These are phyloP conservation scores for Scedosporium aurantiacum DNA, from an alignment of 2,329 filamentous ascomycete genomes.

Conservation along the genomic window DNA sequence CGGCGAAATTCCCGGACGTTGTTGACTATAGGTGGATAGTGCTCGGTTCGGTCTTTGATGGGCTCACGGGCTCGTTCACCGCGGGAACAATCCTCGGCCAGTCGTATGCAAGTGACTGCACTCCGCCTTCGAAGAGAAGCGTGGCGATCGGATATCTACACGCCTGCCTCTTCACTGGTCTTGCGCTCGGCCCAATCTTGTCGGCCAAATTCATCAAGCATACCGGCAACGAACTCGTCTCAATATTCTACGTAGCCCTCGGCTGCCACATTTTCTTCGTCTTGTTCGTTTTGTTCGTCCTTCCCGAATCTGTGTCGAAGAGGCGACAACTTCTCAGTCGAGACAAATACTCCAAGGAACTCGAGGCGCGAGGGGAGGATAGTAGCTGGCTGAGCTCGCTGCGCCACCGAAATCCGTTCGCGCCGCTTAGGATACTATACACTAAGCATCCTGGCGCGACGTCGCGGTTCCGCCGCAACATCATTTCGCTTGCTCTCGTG, in stretches of 20 bases:
- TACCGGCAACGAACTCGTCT: constrained; percentile 57
- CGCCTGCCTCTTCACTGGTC: constrained; percentile 77
- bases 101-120: constrained; percentile 85
- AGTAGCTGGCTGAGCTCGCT: constrained; percentile 21
- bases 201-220: constrained; percentile 69
- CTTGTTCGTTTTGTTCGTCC: constrained; percentile 53
- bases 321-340: constrained; percentile 59
- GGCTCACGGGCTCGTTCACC: constrained; percentile 80
- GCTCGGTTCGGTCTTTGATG: constrained; percentile 67
- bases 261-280: constrained; percentile 65
- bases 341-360: constrained; percentile 48
- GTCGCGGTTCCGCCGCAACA: constrained; percentile 58
- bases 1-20: constrained; percentile 61
- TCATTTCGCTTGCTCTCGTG: constrained; percentile 68
- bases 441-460: constrained; percentile 55
- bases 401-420: constrained; percentile 54
- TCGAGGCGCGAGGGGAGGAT: constrained; percentile 22
- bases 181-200: constrained; percentile 74
- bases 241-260: constrained; percentile 76
- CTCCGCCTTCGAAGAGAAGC: constrained; percentile 64
- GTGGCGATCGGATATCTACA: constrained; percentile 86
- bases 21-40: constrained; percentile 72
- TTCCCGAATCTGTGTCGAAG: constrained; percentile 77
- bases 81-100: constrained; percentile 65
- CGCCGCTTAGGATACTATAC: constrained; percentile 66